Evolutionary conservation across 108 stramenopile genomes (phyloP), one percentile per base, ranked within the genome.

Genomic region (Nitzschia sp.): DNA sequence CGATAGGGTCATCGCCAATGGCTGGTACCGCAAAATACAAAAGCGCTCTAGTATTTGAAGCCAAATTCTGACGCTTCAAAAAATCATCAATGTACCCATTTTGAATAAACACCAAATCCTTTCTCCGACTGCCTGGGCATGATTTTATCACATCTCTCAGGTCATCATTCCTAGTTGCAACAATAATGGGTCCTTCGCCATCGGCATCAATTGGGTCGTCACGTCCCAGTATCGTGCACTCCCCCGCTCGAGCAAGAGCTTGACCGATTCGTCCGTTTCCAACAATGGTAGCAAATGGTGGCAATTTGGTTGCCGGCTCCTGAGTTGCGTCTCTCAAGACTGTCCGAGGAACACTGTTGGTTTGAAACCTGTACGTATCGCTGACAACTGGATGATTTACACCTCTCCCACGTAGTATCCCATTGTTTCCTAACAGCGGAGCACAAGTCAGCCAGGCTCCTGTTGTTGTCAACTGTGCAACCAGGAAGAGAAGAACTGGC

Each of bases 41-140:
- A 17, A 97, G 72, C 11, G 80, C 86, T 72, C 91, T 89, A 0
- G 95, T 95, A 73, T 95, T 94, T 34, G 83, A 79, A 24, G 66
- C 37, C 5, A 96, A 80, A 5, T 86, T 87, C 43, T 87, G 81
- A 22, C 68, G 44, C 41, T 80, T 64, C 34, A 97, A 65, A 52
- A 90, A 94, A 14, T 81, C 73, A 39, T 86, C 89, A 9, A 97
- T 70, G 39, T 93, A 90, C 9, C 97, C 95, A 69, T 97, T 97
- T 70, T 97, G 97, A 52, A 97, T 68, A 71, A 97, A 97, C 0
- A 96, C 95, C 51, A 97, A 74, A 71, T 97, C 97, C 37, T 87
- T 85, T 25, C 77, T 63, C 19, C 95, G 76, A 19, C 76, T 68
- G 9, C 73, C 69, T 3, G 97, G 97, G 48, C 87, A 88, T 19